Percentiles rank a stretch among this genome's conserved stretches.
These are phyloP conservation scores for Talaromyces nanjingensis DNA, from an alignment of 495 filamentous ascomycete genomes.

Conservation along the genomic window DNA sequence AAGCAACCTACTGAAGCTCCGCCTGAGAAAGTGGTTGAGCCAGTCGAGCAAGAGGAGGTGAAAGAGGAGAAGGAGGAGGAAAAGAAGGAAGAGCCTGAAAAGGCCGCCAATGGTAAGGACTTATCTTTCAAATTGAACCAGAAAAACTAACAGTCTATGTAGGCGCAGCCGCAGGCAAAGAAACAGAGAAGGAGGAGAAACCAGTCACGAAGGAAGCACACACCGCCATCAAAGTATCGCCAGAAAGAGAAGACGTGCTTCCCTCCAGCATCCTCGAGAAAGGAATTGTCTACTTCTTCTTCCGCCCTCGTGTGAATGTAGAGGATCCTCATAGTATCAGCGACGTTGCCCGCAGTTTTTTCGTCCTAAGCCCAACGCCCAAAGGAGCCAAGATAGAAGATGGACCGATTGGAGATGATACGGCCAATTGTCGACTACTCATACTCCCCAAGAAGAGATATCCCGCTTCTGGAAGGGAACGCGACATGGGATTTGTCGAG, in stretches of 20 bases:
- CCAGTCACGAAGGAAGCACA: background rate
- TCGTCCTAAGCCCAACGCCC: conserved; percentile 72
- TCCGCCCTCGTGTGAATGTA: conserved; percentile 66
- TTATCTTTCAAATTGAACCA: background rate
- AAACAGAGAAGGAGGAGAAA: conserved; percentile 14
- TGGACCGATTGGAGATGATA: conserved; percentile 54
- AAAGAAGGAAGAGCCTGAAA: conserved; percentile 26
- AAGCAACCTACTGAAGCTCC: conserved; percentile 7
- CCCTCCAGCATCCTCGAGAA: conserved; percentile 83
- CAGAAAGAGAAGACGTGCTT: conserved; percentile 45
- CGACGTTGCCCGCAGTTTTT: conserved; percentile 75
- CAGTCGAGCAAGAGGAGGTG: background rate
- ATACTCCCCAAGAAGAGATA: conserved; percentile 83
- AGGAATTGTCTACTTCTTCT: conserved; percentile 93
- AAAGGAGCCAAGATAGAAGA: conserved; percentile 60
- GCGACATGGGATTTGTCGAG: conserved; percentile 81
- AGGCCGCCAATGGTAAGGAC: conserved; percentile 15
- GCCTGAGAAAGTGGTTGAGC: conserved; percentile 6
- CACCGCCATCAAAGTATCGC: conserved; percentile 22
- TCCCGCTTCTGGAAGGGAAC: conserved; percentile 61
- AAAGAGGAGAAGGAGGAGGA: conserved; percentile 11
- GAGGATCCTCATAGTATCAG: conserved; percentile 61
- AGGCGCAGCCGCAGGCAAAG: conserved; percentile 16
- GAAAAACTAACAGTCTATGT: background rate
- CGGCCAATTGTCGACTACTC: conserved; percentile 61